phyloP scores from a whole-genome alignment of 345 rosid species.

The Euphorbia pulcherrima region DNA sequence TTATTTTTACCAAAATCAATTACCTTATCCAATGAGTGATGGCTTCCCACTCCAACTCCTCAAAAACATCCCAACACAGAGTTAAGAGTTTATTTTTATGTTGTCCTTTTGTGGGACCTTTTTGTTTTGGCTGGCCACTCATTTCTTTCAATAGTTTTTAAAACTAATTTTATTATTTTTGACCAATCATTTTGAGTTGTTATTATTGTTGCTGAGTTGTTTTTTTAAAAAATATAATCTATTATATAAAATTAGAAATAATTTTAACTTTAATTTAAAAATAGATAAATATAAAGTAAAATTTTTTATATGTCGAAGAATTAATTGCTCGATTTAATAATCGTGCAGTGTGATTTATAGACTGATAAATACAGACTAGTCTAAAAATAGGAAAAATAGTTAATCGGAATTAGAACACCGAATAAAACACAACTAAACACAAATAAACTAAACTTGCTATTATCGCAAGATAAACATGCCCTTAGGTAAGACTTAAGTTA shows the following conservation, averaged over 20 bases:
- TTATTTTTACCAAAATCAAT: neutral
- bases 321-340: too few species aligned
- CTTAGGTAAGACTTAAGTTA: too few species aligned
- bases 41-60: constrained; percentile 15
- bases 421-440: too few species aligned
- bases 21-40: constrained; percentile 15
- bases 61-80: constrained; percentile 14
- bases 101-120: constrained; percentile 18
- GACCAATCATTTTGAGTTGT: constrained; percentile 7
- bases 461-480: too few species aligned
- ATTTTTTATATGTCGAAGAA: too few species aligned
- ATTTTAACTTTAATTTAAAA: neutral
- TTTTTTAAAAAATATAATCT: neutral
- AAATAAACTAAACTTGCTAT: too few species aligned
- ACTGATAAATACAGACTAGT: too few species aligned
- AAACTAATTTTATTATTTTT: constrained; percentile 10
- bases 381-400: too few species aligned
- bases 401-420: too few species aligned
- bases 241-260: neutral
- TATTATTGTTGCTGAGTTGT: constrained; percentile 1
- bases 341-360: too few species aligned
- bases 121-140: constrained; percentile 5
- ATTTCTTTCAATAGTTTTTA: neutral
- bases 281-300: too few species aligned
- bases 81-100: neutral